These are phyloP conservation scores for Sporothrix globosa DNA, from an alignment of 2,329 filamentous ascomycete genomes.

Conservation along the genomic window DNA sequence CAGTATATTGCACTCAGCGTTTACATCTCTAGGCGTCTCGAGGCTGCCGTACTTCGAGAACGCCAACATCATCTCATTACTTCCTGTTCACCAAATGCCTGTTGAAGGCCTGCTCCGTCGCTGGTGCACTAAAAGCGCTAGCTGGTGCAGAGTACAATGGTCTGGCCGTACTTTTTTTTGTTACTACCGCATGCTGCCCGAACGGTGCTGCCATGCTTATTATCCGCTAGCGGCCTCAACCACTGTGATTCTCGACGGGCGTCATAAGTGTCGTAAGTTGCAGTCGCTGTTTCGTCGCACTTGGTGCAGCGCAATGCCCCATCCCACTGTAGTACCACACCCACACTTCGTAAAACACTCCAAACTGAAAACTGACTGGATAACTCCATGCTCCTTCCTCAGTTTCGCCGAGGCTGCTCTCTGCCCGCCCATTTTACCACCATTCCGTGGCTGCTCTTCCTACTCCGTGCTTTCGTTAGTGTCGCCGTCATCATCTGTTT, in stretches of 20 bases:
- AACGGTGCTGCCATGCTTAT: conserved; percentile 16
- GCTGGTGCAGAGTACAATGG: conserved; percentile 26
- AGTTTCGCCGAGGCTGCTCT: neutral
- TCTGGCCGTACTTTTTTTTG: conserved; percentile 14
- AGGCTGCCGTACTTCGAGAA: too few relatives aligned
- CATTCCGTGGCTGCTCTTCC: neutral
- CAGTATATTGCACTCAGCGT: too few relatives aligned
- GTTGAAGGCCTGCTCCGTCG: conserved; percentile 10
- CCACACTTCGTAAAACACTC: neutral
- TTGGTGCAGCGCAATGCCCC: conserved; percentile 13
- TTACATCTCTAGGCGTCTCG: too few relatives aligned
- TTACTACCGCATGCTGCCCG: conserved; percentile 14
- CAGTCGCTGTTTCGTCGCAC: neutral
- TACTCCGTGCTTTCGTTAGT: too few relatives aligned
- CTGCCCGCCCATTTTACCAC: neutral
- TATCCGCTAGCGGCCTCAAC: conserved; percentile 19
- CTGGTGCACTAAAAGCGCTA: conserved; percentile 26
- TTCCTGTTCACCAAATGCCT: neutral
- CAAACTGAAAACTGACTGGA: neutral
- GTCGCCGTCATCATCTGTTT: too few relatives aligned
- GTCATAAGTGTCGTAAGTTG: conserved; percentile 13
- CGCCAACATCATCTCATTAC: too few relatives aligned
- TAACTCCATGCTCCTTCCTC: neutral
- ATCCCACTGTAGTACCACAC: neutral
- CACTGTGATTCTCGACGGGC: neutral